Evolutionary conservation across 495 filamentous ascomycete genomes (phyloP).

Genomic region (Tuber umbilicatum): DNA sequence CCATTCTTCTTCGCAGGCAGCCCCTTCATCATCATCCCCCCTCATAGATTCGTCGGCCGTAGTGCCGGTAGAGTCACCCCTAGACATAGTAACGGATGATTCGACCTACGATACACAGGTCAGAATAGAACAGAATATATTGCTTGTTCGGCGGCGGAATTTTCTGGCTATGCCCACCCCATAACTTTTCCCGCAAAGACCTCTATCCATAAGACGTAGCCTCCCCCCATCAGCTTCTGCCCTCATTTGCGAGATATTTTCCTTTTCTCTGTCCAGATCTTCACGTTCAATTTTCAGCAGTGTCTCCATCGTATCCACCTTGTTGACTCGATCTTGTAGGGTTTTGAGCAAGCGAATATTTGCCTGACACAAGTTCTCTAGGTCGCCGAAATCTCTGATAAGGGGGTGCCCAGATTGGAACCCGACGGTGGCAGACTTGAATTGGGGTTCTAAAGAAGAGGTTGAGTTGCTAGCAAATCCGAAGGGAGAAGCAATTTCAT

Average conservation of each 20-base stretch:
- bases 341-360: slow-evolving; percentile 35
- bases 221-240: slow-evolving; percentile 27
- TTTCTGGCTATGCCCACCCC: slow-evolving; percentile 12
- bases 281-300: slow-evolving; percentile 28
- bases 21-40: slow-evolving; percentile 14
- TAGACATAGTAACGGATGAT: slow-evolving; percentile 14
- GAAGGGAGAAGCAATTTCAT: not conserved
- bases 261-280: slow-evolving; percentile 21
- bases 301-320: slow-evolving; percentile 24
- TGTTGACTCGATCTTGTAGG: slow-evolving; percentile 39
- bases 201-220: slow-evolving; percentile 24
- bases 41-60: slow-evolving; percentile 13
- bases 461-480: not conserved
- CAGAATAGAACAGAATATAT: not conserved
- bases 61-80: slow-evolving; percentile 19
- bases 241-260: slow-evolving; percentile 18
- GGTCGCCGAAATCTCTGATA: slow-evolving; percentile 28
- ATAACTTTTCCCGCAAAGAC: slow-evolving; percentile 22
- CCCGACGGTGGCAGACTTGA: not conserved
- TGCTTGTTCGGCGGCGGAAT: not conserved
- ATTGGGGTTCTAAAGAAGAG: not conserved
- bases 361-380: slow-evolving; percentile 28
- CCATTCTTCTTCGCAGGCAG: slow-evolving; percentile 28
- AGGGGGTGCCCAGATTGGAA: slow-evolving; percentile 33
- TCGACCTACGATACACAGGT: not conserved